A percentile compares a stretch with the other conserved stretches of the same genome.
Evolutionary conservation across 768 basidiomycete species (phyloP).

Genomic region (Rhizopogon sp.): DNA sequence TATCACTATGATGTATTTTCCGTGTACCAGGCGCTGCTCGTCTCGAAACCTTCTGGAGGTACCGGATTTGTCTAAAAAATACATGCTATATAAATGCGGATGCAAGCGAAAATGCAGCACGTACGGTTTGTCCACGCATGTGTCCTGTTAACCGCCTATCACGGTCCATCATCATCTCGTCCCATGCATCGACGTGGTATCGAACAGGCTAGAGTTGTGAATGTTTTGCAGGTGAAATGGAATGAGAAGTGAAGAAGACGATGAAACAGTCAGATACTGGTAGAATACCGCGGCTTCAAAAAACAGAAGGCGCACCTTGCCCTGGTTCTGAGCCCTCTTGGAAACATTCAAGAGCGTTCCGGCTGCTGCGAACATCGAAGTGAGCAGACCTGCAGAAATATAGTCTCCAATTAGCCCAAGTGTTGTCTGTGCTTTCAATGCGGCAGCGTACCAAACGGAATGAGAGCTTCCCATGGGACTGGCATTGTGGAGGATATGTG

Average conservation of each 20-base stretch:
- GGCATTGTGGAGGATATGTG: conserved; percentile 55
- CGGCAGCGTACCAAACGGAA: conserved; percentile 75
- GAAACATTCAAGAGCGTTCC: conserved; percentile 83
- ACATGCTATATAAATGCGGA: not conserved
- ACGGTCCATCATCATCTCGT: conserved; percentile 93
- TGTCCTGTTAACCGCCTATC: conserved; percentile 88
- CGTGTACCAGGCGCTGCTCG: conserved; percentile 71
- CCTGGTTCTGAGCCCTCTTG: conserved; percentile 78
- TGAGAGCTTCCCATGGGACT: conserved; percentile 94
- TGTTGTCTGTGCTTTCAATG: not conserved
- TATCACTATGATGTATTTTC: conserved; percentile 39
- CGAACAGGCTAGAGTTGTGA: conserved; percentile 60
- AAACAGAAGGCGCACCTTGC: conserved; percentile 57
- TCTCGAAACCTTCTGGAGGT: conserved; percentile 67
- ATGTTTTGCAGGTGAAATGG: not conserved
- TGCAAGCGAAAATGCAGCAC: conserved; percentile 23
- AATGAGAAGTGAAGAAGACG: not conserved
- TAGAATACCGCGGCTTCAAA: not conserved
- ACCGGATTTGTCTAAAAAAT: conserved; percentile 52
- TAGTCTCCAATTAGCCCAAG: not conserved
- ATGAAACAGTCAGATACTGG: not conserved
- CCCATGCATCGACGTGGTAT: conserved; percentile 86
- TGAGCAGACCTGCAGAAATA: conserved; percentile 60
- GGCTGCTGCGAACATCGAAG: conserved; percentile 84
- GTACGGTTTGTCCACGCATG: conserved; percentile 77